Percentiles rank a stretch among this genome's conserved stretches.
phyloP scores from a whole-genome alignment of 1,284 basidiomycete genomes.

The Ceratobasidium sp. region DNA sequence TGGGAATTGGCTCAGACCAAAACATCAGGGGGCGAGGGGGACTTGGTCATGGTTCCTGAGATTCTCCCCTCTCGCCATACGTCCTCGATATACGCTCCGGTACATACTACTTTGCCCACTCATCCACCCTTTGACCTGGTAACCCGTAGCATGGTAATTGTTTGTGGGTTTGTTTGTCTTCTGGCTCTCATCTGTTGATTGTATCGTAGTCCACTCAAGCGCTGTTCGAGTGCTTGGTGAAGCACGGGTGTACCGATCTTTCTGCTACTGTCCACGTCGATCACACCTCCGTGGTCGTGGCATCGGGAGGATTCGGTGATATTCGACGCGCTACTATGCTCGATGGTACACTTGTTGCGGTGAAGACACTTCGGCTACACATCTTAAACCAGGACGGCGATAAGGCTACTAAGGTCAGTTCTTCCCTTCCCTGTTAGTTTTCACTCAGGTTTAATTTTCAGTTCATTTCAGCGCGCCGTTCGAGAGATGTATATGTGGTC shows the following conservation, averaged over 20 bases:
- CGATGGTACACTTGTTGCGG: slow-evolving; percentile 16
- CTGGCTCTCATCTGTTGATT: too few species aligned
- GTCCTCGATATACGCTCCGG: too few species aligned
- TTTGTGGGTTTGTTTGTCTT: too few species aligned
- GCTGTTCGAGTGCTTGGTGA: background rate
- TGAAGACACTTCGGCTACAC: slow-evolving; percentile 16
- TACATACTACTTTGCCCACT: too few species aligned
- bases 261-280: background rate
- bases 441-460: background rate
- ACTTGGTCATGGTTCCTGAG: too few species aligned
- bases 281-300: too few species aligned
- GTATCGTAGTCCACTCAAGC: too few species aligned
- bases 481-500: slow-evolving; percentile 20
- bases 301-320: background rate
- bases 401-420: background rate
- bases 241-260: background rate
- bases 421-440: background rate
- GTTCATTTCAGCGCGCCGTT: background rate
- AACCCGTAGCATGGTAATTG: too few species aligned
- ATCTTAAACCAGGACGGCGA: background rate
- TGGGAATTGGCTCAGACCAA: too few species aligned
- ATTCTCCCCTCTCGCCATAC: too few species aligned
- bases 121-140: too few species aligned
- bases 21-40: too few species aligned
- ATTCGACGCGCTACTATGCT: slow-evolving; percentile 36